Base-by-base conservation (phyloP, 495 filamentous ascomycete genomes). In the Cercophora scortea region DNA sequence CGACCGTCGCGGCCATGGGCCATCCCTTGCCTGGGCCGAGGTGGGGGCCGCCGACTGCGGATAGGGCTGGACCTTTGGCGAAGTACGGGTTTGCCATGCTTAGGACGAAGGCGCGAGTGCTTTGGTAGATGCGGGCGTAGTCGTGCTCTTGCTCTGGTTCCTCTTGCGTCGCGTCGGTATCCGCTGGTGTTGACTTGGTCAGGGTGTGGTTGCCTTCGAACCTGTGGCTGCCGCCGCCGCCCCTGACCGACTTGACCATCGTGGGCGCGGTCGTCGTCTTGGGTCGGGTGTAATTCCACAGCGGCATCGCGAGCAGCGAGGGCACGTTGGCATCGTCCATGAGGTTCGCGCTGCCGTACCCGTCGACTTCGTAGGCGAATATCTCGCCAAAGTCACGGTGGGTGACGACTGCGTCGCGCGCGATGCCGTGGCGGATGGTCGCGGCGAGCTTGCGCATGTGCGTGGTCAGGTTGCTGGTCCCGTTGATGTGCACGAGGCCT, bases 271-370 rank as follows among this genome's bases (percentile, higher is more conserved):
- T 25, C 32, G 34, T 45, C 42, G n/a, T 43, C 3, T 50, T 39
- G n/a, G 51, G 16, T 8, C 47, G 45, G 8, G 64, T 61, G 39
- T 54, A 67, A 53, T 69, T 66, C 62, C 64, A 65, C 43, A 67
- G 44, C 15, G 64, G 62, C 43, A 67, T 53, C 1, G 78, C 73
- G 15, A 84, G 70, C 1, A 85, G 72, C 9, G 73, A 78, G 0
- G 81, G 80, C 42, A 83, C 74, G 52, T 85, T 84, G 38, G 82
- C 80, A 49, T 85, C 81, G 53, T 84, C 82, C 82, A 84, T 84
- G 39, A 82, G 63, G 49, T 79, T 83, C 15, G 73, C 67, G 39
- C 70, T 60, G 45, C 79, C 79, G 50, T 78, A 84, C 10, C 82
- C 82, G 54, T 84, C 80, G 8, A 83, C 75, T 58, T 84, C 81